Evolutionary conservation across 176 grass and related monocot genomes (phyloP).

Genomic region (Zea luxurians): DNA sequence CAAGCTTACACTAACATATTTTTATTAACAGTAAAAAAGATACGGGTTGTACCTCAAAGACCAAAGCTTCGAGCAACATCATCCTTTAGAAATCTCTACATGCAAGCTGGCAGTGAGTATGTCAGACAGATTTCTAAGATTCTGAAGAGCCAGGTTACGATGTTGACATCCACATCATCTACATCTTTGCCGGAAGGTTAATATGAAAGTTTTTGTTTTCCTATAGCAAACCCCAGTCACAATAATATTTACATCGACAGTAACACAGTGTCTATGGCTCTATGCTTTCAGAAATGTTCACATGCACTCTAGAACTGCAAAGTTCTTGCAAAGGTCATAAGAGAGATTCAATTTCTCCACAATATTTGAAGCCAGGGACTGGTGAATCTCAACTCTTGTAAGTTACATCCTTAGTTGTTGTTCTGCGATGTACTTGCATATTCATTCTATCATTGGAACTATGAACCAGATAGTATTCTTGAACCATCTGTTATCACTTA

Average conservation of each 20-base stretch:
- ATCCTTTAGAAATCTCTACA: constrained; percentile 75
- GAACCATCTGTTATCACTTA: constrained; percentile 25
- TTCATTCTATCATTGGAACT: constrained; percentile 7
- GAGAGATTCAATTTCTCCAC: constrained; percentile 55
- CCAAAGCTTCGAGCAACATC: constrained; percentile 64
- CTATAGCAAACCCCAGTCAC: not conserved
- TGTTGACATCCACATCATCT: constrained; percentile 62
- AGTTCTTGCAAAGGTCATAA: constrained; percentile 57
- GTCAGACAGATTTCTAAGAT: constrained; percentile 74
- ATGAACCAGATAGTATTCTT: constrained; percentile 14
- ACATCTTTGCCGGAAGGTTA: constrained; percentile 78
- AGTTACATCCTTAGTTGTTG: constrained; percentile 33
- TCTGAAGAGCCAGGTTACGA: constrained; percentile 79
- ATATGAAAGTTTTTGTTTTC: not conserved
- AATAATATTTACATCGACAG: constrained; percentile 13
- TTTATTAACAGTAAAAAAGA: constrained; percentile 71
- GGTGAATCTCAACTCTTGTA: constrained; percentile 97
- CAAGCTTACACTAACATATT: constrained; percentile 12
- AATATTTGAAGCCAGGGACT: constrained; percentile 75
- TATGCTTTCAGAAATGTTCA: constrained; percentile 58
- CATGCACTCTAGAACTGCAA: constrained; percentile 76
- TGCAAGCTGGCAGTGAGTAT: constrained; percentile 83
- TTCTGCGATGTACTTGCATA: not conserved
- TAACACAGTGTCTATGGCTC: constrained; percentile 11
- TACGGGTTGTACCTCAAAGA: constrained; percentile 66